phyloP scores from a whole-genome alignment of 2,329 filamentous ascomycete species.

The Cercospora sp. region DNA sequence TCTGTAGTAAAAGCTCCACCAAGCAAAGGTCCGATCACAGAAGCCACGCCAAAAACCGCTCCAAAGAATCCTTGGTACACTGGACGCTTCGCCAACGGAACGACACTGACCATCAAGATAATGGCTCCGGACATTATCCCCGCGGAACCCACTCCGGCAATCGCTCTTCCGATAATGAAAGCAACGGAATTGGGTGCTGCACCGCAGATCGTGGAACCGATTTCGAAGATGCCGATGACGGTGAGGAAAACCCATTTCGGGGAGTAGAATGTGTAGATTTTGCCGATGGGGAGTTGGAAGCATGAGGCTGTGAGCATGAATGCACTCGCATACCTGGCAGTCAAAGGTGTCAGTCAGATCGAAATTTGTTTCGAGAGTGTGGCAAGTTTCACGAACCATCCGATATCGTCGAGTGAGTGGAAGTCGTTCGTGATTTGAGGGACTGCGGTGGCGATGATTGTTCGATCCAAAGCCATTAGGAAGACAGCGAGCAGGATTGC shows the following conservation, averaged over 20 bases:
- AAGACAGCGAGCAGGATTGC: conserved; percentile 33
- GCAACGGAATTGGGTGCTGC: conserved; percentile 40
- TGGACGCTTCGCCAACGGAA: conserved; percentile 45
- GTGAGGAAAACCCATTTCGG: conserved; percentile 42
- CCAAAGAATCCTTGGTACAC: conserved; percentile 43
- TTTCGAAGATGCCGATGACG: conserved; percentile 51
- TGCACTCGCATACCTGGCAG: conserved; percentile 30
- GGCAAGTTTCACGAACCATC: conserved; percentile 37
- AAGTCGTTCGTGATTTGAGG: conserved; percentile 46
- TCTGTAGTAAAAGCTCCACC: conserved; percentile 48
- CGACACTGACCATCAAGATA: conserved; percentile 48
- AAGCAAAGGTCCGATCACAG: conserved; percentile 47
- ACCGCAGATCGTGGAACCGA: conserved; percentile 58
- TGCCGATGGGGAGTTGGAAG: conserved; percentile 50
- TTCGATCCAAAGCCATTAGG: conserved; percentile 34
- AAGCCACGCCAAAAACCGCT: conserved; percentile 41
- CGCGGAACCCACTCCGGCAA: conserved; percentile 45
- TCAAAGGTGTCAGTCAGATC: too few species aligned
- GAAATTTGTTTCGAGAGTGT: too few species aligned
- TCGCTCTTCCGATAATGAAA: conserved; percentile 45
- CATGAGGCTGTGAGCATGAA: conserved; percentile 48
- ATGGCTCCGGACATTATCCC: conserved; percentile 39
- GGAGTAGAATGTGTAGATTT: conserved; percentile 49
- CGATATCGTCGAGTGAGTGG: conserved; percentile 42
- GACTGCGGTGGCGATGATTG: conserved; percentile 42